These are phyloP conservation scores for Plasmodium vivax DNA, from an alignment of 169 alveolate genomes.

Conservation along the genomic window DNA sequence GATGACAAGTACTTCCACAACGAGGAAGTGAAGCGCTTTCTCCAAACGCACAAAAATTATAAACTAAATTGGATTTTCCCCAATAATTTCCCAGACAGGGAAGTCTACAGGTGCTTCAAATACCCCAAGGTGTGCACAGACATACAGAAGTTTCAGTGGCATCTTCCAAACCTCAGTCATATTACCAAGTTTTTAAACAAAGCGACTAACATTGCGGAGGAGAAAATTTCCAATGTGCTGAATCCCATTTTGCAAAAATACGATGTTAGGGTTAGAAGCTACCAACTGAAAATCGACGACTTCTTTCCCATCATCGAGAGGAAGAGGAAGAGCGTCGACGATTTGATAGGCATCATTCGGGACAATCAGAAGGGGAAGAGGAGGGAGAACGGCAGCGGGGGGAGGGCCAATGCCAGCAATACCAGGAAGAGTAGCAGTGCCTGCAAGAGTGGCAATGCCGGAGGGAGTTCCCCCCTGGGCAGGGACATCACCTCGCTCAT, in stretches of 20 bases:
- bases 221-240: constrained; percentile 42
- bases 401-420: not conserved
- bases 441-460: not conserved
- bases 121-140: constrained; percentile 76
- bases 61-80: constrained; percentile 83
- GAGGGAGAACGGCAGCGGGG: not conserved
- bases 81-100: constrained; percentile 83
- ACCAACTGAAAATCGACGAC: constrained; percentile 43
- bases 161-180: constrained; percentile 18
- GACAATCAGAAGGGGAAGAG: constrained; percentile 9
- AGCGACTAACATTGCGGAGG: constrained; percentile 50
- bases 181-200: constrained; percentile 20
- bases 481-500: constrained; percentile 6
- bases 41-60: constrained; percentile 82
- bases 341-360: constrained; percentile 35
- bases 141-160: constrained; percentile 58
- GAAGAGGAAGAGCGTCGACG: constrained; percentile 49
- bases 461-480: not conserved
- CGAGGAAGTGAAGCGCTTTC: constrained; percentile 74
- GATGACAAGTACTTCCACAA: constrained; percentile 56
- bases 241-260: constrained; percentile 51
- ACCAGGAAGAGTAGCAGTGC: too few relatives aligned
- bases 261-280: constrained; percentile 34
- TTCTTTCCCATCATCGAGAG: constrained; percentile 61
- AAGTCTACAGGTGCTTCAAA: constrained; percentile 83